phyloP scores from a whole-genome alignment of 345 rosid species.

The Brassica incana region DNA sequence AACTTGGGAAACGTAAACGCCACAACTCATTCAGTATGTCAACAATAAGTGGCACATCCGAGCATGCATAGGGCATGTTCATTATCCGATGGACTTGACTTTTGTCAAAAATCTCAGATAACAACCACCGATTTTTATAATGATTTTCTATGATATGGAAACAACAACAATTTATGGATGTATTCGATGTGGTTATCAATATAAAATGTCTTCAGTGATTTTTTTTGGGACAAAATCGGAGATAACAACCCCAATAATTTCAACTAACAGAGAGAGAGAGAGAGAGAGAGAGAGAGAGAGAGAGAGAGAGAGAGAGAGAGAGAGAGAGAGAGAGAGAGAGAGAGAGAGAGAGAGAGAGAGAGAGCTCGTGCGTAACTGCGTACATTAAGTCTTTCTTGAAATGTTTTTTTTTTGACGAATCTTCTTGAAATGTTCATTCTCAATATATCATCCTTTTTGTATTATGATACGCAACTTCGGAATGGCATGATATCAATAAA shows the following conservation, averaged over 20 bases:
- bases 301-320: no score
- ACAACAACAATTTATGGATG: background rate
- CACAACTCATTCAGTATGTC: constrained; percentile 10
- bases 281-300: no score
- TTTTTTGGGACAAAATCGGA: background rate
- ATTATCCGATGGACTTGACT: background rate
- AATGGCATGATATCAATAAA: background rate
- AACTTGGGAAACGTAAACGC: background rate
- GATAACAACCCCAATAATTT: constrained; percentile 13
- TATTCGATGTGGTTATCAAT: no score
- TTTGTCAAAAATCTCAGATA: background rate
- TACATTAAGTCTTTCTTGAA: background rate
- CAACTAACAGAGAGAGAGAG: background rate
- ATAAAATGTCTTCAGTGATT: background rate
- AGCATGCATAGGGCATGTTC: background rate
- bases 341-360: background rate
- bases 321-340: no score
- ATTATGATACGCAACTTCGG: background rate
- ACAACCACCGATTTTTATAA: background rate
- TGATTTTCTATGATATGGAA: background rate
- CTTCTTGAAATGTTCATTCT: background rate
- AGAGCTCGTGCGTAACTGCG: background rate
- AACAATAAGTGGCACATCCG: background rate
- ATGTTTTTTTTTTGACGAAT: no score
- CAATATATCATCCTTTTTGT: background rate